These are phyloP conservation scores for Ceratobasidium sp. DNA, from an alignment of 1,284 basidiomycete genomes.

Conservation along the genomic window DNA sequence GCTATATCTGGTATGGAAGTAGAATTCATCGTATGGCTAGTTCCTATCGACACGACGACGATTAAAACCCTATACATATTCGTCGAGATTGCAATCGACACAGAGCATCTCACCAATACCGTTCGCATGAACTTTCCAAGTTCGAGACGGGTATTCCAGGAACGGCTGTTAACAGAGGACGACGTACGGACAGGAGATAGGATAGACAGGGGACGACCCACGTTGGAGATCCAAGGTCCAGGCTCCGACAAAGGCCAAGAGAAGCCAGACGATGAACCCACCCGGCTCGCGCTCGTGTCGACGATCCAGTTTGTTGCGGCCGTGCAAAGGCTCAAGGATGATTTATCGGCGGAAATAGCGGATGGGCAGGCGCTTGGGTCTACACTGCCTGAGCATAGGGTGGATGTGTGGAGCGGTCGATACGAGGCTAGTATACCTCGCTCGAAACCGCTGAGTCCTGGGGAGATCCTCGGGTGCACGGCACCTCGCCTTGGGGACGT, in stretches of 20 bases:
- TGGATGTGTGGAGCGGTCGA: constrained; percentile 60
- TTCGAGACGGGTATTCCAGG: constrained; percentile 69
- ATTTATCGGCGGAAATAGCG: constrained; percentile 63
- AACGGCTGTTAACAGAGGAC: constrained; percentile 66
- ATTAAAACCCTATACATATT: constrained; percentile 98
- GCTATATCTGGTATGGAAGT: background rate
- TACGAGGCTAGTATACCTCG: constrained; percentile 89
- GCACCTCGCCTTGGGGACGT: constrained; percentile 79
- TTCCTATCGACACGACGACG: constrained; percentile 93
- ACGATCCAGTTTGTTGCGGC: constrained; percentile 96
- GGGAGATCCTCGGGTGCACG: constrained; percentile 97
- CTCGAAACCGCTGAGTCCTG: constrained; percentile 92
- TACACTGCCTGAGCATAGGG: no score
- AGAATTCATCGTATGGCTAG: constrained; percentile 59
- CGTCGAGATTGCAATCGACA: constrained; percentile 96
- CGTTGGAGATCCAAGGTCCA: constrained; percentile 43
- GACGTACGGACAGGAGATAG: constrained; percentile 65
- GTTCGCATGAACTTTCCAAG: constrained; percentile 92
- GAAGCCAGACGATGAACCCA: constrained; percentile 56
- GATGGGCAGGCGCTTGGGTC: constrained; percentile 44
- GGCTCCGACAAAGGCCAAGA: constrained; percentile 50
- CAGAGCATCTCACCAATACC: constrained; percentile 81
- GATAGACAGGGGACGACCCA: constrained; percentile 42
- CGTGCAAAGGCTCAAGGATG: constrained; percentile 84
- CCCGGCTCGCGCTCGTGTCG: constrained; percentile 87